A percentile compares a stretch with the other conserved stretches of the same genome.
Evolutionary conservation across 1,284 basidiomycete species (phyloP).

Genomic region (Microbotryomycetes sp.): DNA sequence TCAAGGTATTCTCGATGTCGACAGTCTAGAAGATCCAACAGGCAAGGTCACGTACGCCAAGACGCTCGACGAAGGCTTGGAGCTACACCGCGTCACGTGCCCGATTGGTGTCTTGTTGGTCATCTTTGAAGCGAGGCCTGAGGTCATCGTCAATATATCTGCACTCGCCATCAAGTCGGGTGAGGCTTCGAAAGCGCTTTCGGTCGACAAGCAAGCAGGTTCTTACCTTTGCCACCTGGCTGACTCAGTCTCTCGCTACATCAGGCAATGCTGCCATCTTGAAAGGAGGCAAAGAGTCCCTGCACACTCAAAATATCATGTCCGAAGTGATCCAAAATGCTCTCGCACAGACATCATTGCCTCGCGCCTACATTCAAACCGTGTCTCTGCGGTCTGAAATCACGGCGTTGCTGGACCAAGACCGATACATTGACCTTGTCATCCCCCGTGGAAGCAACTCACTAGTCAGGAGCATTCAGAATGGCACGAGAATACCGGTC

Average conservation of each 20-base stretch:
- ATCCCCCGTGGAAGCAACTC: constrained; percentile 92
- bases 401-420: constrained; percentile 72
- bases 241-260: background rate
- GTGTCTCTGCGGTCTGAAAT: constrained; percentile 92
- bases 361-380: constrained; percentile 76
- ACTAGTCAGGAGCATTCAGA: constrained; percentile 82
- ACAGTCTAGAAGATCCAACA: constrained; percentile 74
- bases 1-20: constrained; percentile 82
- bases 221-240: background rate
- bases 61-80: constrained; percentile 74
- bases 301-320: constrained; percentile 65
- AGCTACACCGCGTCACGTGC: constrained; percentile 89
- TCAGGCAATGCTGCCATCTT: constrained; percentile 87
- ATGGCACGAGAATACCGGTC: constrained; percentile 85
- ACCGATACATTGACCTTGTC: constrained; percentile 91
- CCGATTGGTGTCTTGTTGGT: constrained; percentile 94
- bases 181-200: constrained; percentile 42
- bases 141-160: constrained; percentile 97
- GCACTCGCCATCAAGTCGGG: constrained; percentile 94
- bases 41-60: constrained; percentile 82
- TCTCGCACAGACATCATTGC: constrained; percentile 62
- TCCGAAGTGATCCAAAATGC: constrained; percentile 73
- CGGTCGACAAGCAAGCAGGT: constrained; percentile 9
- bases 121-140: constrained; percentile 95
- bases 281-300: constrained; percentile 94